Evolutionary conservation across 1,284 basidiomycete genomes (phyloP).

Genomic region (Leucoagaricus sp.): DNA sequence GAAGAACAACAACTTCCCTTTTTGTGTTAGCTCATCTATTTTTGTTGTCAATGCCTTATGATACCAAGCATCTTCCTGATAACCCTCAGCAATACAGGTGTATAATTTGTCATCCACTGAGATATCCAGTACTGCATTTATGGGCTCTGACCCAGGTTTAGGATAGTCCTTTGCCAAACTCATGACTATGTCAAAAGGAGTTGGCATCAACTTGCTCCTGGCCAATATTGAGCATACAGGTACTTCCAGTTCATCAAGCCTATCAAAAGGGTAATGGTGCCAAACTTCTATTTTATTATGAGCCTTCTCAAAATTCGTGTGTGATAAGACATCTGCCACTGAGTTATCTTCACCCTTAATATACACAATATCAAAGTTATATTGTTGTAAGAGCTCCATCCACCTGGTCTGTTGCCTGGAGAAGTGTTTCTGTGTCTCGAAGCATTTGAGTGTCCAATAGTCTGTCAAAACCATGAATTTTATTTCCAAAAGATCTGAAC

Average conservation of each 20-base stretch:
- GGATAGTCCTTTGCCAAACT: too few species aligned
- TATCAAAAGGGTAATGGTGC: too few species aligned
- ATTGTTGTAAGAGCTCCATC: slow-evolving; percentile 33
- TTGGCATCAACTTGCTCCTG: too few species aligned
- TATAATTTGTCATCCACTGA: background rate
- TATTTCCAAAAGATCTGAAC: slow-evolving; percentile 31
- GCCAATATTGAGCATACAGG: background rate
- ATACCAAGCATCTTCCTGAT: slow-evolving; percentile 30
- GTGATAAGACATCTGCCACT: too few species aligned
- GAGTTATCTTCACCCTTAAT: too few species aligned
- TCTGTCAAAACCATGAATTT: slow-evolving; percentile 35
- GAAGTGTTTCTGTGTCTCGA: slow-evolving; percentile 35
- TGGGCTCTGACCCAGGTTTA: background rate
- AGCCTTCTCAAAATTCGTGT: too few species aligned
- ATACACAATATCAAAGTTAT: too few species aligned
- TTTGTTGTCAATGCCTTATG: slow-evolving; percentile 19
- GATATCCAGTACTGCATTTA: background rate
- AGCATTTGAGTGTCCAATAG: slow-evolving; percentile 38
- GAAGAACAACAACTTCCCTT: slow-evolving; percentile 31
- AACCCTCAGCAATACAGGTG: slow-evolving; percentile 26
- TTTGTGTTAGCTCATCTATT: background rate
- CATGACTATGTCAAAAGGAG: too few species aligned
- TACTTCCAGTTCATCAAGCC: slow-evolving; percentile 1
- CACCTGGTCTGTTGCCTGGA: slow-evolving; percentile 36
- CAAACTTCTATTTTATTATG: too few species aligned